Conservation (phyloP, 225 moss, liverwort and hornwort genomes). For the Bryoerythrophyllum caledonicum region DNA sequence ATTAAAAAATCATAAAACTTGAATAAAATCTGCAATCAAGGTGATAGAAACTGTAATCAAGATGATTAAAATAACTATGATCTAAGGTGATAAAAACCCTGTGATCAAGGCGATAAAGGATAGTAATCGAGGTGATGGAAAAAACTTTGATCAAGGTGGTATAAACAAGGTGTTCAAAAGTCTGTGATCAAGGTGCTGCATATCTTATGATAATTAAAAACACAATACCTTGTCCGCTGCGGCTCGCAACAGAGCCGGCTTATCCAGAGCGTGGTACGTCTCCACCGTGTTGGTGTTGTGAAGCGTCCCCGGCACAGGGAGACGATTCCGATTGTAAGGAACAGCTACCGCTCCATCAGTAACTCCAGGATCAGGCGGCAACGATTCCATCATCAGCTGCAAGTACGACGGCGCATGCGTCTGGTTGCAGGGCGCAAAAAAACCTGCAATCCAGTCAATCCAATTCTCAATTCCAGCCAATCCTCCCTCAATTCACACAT, state of each 20-base stretch:
- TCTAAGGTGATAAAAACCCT: too few species aligned
- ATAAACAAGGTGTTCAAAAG: too few species aligned
- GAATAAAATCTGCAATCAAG: too few species aligned
- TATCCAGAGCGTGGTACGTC: constrained; percentile 80
- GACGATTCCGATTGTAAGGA: constrained; percentile 84
- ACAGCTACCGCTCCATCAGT: constrained; percentile 37
- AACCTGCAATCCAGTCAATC: constrained; percentile 46
- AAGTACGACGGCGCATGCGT: constrained; percentile 71
- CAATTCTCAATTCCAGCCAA: neutral
- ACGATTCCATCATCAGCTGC: constrained; percentile 88
- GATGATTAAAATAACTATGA: too few species aligned
- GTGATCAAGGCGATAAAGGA: too few species aligned
- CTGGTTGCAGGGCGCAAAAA: constrained; percentile 97
- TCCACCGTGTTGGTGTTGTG: constrained; percentile 88
- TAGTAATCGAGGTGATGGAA: too few species aligned
- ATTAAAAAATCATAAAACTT: neutral
- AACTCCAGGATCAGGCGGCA: constrained; percentile 79
- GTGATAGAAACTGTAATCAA: too few species aligned
- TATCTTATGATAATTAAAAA: neutral
- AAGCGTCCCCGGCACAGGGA: constrained; percentile 84
- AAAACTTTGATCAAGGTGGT: too few species aligned
- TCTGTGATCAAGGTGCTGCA: neutral
- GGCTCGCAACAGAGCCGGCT: constrained; percentile 51
- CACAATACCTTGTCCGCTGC: constrained; percentile 75
- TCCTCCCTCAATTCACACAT: too few species aligned